Evolutionary conservation across 2,329 filamentous ascomycete genomes (phyloP), one percentile per base, ranked within the genome.

Genomic region (Ophiostoma triangulosporum): DNA sequence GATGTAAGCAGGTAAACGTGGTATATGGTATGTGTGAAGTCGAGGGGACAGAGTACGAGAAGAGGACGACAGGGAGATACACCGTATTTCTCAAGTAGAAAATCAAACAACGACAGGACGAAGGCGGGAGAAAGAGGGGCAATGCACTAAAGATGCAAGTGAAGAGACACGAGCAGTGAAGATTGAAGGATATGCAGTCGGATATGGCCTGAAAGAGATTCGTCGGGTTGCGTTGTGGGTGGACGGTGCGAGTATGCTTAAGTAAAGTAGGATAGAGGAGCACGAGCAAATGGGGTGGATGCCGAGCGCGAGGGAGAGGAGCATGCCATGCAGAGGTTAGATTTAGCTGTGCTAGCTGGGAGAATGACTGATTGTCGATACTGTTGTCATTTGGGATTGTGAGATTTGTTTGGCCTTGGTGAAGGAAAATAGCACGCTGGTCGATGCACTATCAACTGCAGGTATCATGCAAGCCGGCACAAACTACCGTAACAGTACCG

Each of bases 261-360:
- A 15, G 15, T 27, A 31, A 51, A 17, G 40, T 9, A 33, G 35
- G 26, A 33, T 54, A 48, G 26, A 51, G 40, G 24, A 26, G 12
- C 32, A 32, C 26, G 22, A 31, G 29, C 15, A 51, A 36, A 33
- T 20, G 46, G 49, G 43, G 55, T 54, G 48, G 40, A 48, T 31
- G 55, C 35, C 32, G 48, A 33, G 24, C n/a, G 36, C 38, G 31
- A 20, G 38, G 40, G 26, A 27, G 26, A 24, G 27, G 17, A 49
- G 38, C 20, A 35, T n/a, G 51, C 17, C 46, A 49, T 55, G 52
- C 54, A 58, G 48, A 54, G 53, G 53, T 53, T 50, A 56, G 56
- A 54, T 51, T 50, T 51, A 46, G 52, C 51, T 32, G 46, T 52
- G 45, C 29, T 12, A 29, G 24, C 9, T 51, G 49, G 17, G 29